These are phyloP conservation scores for Millerozyma miso DNA, from an alignment of 805 yeast species.

Conservation along the genomic window DNA sequence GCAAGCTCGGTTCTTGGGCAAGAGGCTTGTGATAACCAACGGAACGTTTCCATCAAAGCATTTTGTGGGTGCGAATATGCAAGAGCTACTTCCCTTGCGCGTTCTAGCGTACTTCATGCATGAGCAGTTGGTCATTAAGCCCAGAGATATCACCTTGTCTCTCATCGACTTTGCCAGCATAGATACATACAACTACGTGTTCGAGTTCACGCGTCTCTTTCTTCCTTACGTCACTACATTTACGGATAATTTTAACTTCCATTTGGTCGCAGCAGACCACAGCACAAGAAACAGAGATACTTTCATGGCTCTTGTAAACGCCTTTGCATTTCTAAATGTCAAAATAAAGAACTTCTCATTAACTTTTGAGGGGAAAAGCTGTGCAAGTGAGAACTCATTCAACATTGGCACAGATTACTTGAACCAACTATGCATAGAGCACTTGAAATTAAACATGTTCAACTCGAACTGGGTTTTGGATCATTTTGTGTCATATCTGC, in stretches of 20 bases:
- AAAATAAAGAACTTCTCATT: conserved; percentile 12
- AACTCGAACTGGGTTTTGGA: conserved; percentile 9
- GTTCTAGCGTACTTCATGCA: conserved; percentile 14
- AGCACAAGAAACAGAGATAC: neutral
- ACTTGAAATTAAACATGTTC: conserved; percentile 17
- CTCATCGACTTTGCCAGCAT: conserved; percentile 9
- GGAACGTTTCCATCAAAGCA: neutral
- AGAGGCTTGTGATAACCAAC: neutral
- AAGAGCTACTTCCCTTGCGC: conserved; percentile 1
- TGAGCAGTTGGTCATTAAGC: conserved; percentile 15
- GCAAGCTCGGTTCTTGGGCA: neutral
- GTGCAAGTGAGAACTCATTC: neutral
- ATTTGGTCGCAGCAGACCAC: neutral
- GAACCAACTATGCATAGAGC: conserved; percentile 6
- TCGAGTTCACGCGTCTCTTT: neutral
- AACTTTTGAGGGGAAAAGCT: conserved; percentile 6
- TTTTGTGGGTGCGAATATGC: neutral
- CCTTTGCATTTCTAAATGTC: conserved; percentile 4
- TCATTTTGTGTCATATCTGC: conserved; percentile 5
- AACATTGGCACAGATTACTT: neutral
- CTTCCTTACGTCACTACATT: neutral
- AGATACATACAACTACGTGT: conserved; percentile 2
- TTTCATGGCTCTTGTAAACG: conserved; percentile 1
- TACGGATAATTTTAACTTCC: neutral
- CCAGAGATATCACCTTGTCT: conserved; percentile 14